phyloP scores from a whole-genome alignment of 805 yeast species.

The Metschnikowia colocasiae region DNA sequence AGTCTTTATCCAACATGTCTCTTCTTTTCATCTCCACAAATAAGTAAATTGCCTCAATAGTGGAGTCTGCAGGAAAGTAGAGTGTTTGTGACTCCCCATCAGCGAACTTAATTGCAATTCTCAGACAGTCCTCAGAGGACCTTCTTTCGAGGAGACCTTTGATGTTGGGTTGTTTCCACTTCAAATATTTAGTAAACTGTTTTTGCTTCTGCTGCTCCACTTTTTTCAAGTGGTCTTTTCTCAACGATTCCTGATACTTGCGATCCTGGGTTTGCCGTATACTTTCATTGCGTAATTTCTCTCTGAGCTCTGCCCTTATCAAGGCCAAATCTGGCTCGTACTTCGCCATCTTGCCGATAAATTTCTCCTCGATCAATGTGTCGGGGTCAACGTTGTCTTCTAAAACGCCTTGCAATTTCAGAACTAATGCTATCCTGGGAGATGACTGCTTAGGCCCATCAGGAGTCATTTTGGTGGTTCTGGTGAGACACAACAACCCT shows the following conservation, averaged over 20 bases:
- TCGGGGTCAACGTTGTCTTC: constrained; percentile 36
- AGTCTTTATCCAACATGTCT: constrained; percentile 33
- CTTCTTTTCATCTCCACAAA: constrained; percentile 35
- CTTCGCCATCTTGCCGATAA: constrained; percentile 46
- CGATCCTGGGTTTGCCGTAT: constrained; percentile 71
- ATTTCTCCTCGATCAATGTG: constrained; percentile 34
- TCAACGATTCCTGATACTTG: constrained; percentile 69
- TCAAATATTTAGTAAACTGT: constrained; percentile 37
- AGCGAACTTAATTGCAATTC: constrained; percentile 66
- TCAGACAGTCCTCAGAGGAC: constrained; percentile 35
- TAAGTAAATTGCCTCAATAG: constrained; percentile 30
- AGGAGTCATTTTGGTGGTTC: constrained; percentile 50
- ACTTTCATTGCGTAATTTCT: constrained; percentile 52
- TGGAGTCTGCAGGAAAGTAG: constrained; percentile 28
- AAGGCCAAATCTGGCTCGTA: constrained; percentile 59
- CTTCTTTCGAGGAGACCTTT: constrained; percentile 21
- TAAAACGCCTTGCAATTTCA: constrained; percentile 61
- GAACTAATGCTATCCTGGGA: constrained; percentile 59
- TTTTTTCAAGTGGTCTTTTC: constrained; percentile 57
- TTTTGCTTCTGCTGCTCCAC: constrained; percentile 24
- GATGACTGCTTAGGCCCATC: constrained; percentile 50
- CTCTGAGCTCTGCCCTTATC: constrained; percentile 61
- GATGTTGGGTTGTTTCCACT: constrained; percentile 28
- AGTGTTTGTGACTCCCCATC: constrained; percentile 54
- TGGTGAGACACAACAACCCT: constrained; percentile 70